Evolutionary conservation across 352 stramenopile species (phyloP).

Genomic region (Pythium pectinolyticum): DNA sequence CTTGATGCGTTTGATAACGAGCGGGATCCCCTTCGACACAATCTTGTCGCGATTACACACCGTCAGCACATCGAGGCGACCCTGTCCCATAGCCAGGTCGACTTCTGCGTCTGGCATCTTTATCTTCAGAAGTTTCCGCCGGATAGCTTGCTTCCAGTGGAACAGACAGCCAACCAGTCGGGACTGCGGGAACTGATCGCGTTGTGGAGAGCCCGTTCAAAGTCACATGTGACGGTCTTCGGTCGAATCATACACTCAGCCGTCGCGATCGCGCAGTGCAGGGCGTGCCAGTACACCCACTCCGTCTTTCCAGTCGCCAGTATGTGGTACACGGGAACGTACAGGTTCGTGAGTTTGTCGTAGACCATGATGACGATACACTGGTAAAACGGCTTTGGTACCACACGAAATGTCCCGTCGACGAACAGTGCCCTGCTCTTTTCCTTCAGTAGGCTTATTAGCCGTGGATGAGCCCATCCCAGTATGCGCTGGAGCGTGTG

Average conservation of each 20-base stretch:
- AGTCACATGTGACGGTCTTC: constrained; percentile 1
- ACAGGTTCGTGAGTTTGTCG: constrained; percentile 3
- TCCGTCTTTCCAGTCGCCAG: constrained; percentile 3
- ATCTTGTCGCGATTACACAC: neutral
- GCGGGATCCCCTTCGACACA: too few relatives aligned
- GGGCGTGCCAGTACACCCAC: neutral
- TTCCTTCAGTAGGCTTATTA: constrained; percentile 19
- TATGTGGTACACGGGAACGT: constrained; percentile 17
- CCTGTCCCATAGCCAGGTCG: neutral
- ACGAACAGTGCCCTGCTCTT: constrained; percentile 24
- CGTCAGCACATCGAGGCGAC: neutral
- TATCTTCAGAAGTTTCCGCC: neutral
- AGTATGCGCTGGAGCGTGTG: constrained; percentile 24
- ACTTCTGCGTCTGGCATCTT: constrained; percentile 7
- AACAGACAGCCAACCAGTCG: constrained; percentile 17
- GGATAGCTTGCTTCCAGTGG: constrained; percentile 22
- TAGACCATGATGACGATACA: constrained; percentile 10
- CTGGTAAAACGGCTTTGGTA: constrained; percentile 8
- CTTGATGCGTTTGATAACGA: too few relatives aligned
- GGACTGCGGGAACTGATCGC: neutral
- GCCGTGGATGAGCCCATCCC: constrained; percentile 24
- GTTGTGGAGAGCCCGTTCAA: constrained; percentile 1
- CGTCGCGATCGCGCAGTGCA: neutral
- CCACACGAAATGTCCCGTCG: constrained; percentile 22
- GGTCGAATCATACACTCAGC: neutral